A percentile compares a stretch with the other conserved stretches of the same genome.
Evolutionary conservation across 768 basidiomycete species (phyloP).

Genomic region (Lactarius pseudohatsudake): DNA sequence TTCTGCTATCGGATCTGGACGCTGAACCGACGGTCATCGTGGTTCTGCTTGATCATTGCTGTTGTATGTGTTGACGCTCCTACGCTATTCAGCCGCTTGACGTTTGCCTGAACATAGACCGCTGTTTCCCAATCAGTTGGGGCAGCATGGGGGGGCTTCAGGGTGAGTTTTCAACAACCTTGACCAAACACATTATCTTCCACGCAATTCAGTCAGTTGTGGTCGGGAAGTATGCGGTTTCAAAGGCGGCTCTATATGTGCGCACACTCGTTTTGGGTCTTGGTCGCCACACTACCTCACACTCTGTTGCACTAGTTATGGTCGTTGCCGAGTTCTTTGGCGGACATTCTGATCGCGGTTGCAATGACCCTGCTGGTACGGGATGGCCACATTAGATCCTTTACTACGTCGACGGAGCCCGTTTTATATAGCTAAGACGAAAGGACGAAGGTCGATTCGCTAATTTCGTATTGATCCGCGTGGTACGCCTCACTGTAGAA

Average conservation of each 20-base stretch:
- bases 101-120: neutral
- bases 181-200: neutral
- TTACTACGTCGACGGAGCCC: neutral
- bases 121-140: neutral
- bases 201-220: neutral
- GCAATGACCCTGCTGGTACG: neutral
- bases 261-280: neutral
- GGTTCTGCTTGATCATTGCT: neutral
- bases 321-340: conserved; percentile 3
- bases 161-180: neutral
- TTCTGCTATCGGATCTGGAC: conserved; percentile 24
- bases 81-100: neutral
- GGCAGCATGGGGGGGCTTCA: conserved; percentile 2
- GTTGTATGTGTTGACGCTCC: neutral
- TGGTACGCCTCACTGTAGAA: conserved; percentile 32
- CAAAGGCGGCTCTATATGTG: conserved; percentile 1
- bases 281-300: neutral
- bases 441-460: neutral
- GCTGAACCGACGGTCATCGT: conserved; percentile 17
- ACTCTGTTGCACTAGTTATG: neutral
- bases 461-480: neutral
- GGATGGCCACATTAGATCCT: neutral
- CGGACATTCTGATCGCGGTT: conserved; percentile 7
- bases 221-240: conserved; percentile 1
- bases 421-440: neutral